Percentiles rank a stretch among this genome's conserved stretches.
These are phyloP conservation scores for Acanthamoeba culbertsoni DNA, from an alignment of 208 protist species.

Conservation along the genomic window DNA sequence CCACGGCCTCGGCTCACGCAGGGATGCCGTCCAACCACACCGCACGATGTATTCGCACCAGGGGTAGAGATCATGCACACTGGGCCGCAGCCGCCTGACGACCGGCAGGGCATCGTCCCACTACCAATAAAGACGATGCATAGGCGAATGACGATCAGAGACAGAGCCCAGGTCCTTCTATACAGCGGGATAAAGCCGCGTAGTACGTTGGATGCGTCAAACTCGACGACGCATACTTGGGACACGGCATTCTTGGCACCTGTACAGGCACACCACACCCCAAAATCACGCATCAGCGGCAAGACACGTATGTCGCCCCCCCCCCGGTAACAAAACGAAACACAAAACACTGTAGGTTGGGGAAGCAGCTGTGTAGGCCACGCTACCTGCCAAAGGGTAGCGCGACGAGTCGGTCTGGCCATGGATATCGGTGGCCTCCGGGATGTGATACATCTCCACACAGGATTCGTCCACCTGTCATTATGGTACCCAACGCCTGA, in stretches of 20 bases:
- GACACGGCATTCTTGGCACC: conserved; percentile 49
- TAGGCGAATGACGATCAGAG: neutral
- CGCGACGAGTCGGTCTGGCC: conserved; percentile 13
- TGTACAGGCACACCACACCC: too few species aligned
- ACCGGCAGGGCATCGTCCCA: neutral
- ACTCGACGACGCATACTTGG: neutral
- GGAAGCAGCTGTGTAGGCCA: too few species aligned
- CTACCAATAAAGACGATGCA: neutral
- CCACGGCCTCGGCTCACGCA: neutral
- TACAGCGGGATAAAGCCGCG: too few species aligned
- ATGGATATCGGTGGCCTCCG: neutral
- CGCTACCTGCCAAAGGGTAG: neutral
- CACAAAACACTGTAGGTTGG: too few species aligned
- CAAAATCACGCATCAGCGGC: too few species aligned
- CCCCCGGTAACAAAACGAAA: too few species aligned
- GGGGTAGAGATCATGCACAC: neutral
- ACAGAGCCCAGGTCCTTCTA: too few species aligned
- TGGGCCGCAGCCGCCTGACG: neutral
- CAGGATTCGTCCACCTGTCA: conserved; percentile 63
- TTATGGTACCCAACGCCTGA: neutral
- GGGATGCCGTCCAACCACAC: conserved; percentile 56
- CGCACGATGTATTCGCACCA: conserved; percentile 69
- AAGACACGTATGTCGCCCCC: too few species aligned
- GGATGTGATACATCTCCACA: conserved; percentile 60
- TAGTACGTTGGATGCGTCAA: neutral